Conservation (phyloP, 768 basidiomycete genomes). For the Lactarius hatsudake region DNA sequence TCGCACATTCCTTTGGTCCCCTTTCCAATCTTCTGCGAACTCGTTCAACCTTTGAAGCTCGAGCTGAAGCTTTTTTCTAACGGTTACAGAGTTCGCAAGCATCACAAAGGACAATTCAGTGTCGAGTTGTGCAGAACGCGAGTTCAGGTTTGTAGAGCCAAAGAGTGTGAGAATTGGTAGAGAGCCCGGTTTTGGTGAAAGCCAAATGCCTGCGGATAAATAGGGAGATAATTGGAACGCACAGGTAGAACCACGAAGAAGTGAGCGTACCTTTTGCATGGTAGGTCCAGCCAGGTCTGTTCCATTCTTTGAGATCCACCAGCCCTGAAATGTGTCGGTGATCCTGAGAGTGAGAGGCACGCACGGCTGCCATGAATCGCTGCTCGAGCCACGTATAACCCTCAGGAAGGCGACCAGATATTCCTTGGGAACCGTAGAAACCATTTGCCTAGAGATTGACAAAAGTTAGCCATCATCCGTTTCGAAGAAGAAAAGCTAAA, state of each 20-base stretch:
- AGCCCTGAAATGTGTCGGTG: constrained; percentile 38
- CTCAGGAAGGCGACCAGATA: constrained; percentile 93
- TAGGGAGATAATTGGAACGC: neutral
- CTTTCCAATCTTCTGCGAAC: constrained; percentile 58
- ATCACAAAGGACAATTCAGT: constrained; percentile 89
- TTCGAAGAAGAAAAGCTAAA: constrained; percentile 7
- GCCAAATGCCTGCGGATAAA: constrained; percentile 70
- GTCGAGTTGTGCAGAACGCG: constrained; percentile 86
- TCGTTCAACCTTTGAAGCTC: constrained; percentile 53
- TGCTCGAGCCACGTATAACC: constrained; percentile 89
- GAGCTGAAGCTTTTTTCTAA: constrained; percentile 49
- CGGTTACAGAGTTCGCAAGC: constrained; percentile 53
- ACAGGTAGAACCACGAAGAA: neutral
- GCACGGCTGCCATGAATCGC: constrained; percentile 70
- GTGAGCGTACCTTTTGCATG: constrained; percentile 84
- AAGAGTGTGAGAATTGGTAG: constrained; percentile 76
- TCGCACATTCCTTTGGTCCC: constrained; percentile 54
- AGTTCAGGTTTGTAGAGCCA: constrained; percentile 93
- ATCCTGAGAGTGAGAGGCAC: constrained; percentile 37
- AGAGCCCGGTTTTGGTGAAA: constrained; percentile 54
- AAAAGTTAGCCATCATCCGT: neutral
- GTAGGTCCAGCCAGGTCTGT: constrained; percentile 89
- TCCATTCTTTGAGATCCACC: constrained; percentile 85
- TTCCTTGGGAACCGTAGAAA: constrained; percentile 83
- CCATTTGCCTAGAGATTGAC: constrained; percentile 76